A percentile compares a stretch with the other conserved stretches of the same genome.
These are phyloP conservation scores for Fusarium paranaense DNA, from an alignment of 2,329 filamentous ascomycete genomes.

Conservation along the genomic window DNA sequence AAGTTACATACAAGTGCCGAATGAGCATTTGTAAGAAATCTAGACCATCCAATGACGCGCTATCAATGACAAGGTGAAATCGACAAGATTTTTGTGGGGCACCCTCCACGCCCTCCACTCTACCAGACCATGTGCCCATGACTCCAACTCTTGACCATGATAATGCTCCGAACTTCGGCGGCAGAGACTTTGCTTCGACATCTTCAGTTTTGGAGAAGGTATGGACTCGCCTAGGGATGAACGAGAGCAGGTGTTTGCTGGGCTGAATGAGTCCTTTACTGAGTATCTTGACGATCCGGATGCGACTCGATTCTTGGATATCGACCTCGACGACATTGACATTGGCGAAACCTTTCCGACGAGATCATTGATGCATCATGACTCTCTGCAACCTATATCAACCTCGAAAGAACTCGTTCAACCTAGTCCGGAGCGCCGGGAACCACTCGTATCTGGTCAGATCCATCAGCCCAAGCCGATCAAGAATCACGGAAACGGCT, in stretches of 20 bases:
- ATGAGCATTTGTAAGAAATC: background rate
- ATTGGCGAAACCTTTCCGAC: background rate
- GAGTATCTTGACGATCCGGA: background rate
- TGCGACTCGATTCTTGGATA: background rate
- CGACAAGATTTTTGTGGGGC: constrained; percentile 13
- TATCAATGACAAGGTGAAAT: constrained; percentile 10
- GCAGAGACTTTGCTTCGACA: background rate
- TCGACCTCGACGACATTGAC: background rate
- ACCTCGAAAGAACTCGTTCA: too few species aligned
- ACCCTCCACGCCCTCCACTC: background rate
- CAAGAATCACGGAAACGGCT: background rate
- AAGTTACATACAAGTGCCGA: background rate
- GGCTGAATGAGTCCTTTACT: background rate
- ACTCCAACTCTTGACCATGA: background rate
- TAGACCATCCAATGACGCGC: background rate
- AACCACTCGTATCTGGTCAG: background rate
- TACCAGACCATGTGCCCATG: background rate
- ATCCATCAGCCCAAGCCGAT: background rate
- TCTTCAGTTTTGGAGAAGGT: background rate
- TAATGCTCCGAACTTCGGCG: constrained; percentile 2
- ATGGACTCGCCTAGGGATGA: background rate
- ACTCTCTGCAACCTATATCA: too few species aligned
- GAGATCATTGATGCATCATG: background rate
- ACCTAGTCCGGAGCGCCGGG: background rate
- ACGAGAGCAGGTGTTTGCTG: background rate